Base-by-base conservation (phyloP, 2,329 filamentous ascomycete species). In the Ophiosphaerella korrae region DNA sequence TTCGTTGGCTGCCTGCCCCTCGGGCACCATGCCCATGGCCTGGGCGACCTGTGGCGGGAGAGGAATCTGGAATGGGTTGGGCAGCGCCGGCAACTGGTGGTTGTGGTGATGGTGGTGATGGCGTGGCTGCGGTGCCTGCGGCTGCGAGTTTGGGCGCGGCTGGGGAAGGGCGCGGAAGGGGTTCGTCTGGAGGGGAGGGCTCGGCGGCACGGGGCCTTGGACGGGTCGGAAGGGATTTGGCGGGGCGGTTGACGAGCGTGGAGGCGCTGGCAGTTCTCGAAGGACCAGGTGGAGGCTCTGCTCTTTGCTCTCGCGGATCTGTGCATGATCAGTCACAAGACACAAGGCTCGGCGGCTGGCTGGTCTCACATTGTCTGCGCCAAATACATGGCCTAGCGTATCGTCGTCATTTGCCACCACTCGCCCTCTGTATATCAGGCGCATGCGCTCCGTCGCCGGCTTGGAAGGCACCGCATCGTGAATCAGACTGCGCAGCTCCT, bases 371-470 rank as follows among this genome's bases (percentile, higher is more conserved):
- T 78, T 74, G 29, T 78, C 73, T 13, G 77, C 70, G 35, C 80
- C 79, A 53, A 87, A 75, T 3, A 84, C 73, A 32, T 77, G 73
- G 26, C 71, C 69, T 48, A 87, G 67, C 0, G 75, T 79, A 33
- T 78, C 76, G 18, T 73, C 70, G 51, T 82, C 76, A 55, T 81
- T 75, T 6, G 76, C 64, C 6, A 86, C 74, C 24, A 80, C 77
- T 48, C 80, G 76, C 16, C 84, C 84, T 42, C 77, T 73, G 58
- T 84, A 85, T 16, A 87, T 84, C 50, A 87, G 66, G 37, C 83
- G 77, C 71, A 86, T 84, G 37, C 74, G 70, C 36, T 74, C 73
- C 5, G 65, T 58, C 5, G 62, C 55, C 5, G 74, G 74, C 40
- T 62, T 62, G 2, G 67, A 67, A 34, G 80, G 74, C n/a, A 85